A percentile compares a stretch with the other conserved stretches of the same genome.
These are phyloP conservation scores for Candida hungchunana DNA, from an alignment of 805 yeast genomes.

Conservation along the genomic window DNA sequence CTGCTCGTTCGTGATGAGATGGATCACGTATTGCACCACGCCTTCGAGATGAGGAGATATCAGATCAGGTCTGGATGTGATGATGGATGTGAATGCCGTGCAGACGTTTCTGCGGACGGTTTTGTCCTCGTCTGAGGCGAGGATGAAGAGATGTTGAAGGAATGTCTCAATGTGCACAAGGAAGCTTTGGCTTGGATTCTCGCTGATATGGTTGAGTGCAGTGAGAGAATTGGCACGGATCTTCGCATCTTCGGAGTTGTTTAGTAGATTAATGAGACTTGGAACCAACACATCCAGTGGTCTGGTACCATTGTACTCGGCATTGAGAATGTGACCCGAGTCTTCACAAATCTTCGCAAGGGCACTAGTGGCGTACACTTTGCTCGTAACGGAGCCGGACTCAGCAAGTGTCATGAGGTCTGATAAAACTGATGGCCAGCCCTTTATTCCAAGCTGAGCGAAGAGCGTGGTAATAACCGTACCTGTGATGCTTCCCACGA, in stretches of 20 bases:
- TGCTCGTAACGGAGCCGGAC: constrained; percentile 36
- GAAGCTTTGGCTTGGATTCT: constrained; percentile 63
- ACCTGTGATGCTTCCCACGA: constrained; percentile 85
- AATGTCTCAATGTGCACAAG: constrained; percentile 62
- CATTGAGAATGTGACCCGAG: constrained; percentile 59
- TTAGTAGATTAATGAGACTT: constrained; percentile 51
- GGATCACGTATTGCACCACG: constrained; percentile 79
- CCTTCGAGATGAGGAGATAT: constrained; percentile 78
- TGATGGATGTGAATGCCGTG: constrained; percentile 62
- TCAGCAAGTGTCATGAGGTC: constrained; percentile 60
- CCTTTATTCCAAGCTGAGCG: constrained; percentile 57
- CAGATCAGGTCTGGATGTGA: constrained; percentile 78
- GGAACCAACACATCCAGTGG: constrained; percentile 70
- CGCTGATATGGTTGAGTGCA: constrained; percentile 74
- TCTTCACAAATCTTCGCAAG: constrained; percentile 90
- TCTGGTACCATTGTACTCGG: constrained; percentile 56
- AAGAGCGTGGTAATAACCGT: constrained; percentile 83
- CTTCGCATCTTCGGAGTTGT: constrained; percentile 35
- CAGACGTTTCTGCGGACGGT: constrained; percentile 73
- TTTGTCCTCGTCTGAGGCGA: constrained; percentile 60
- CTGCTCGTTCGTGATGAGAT: constrained; percentile 53
- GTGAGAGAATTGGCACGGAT: constrained; percentile 61
- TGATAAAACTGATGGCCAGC: constrained; percentile 75
- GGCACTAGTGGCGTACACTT: constrained; percentile 76
- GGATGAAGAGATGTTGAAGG: constrained; percentile 56